A percentile compares a stretch with the other conserved stretches of the same genome.
Conservation (phyloP, 495 filamentous ascomycete species). For the Penicillium waksmanii region DNA sequence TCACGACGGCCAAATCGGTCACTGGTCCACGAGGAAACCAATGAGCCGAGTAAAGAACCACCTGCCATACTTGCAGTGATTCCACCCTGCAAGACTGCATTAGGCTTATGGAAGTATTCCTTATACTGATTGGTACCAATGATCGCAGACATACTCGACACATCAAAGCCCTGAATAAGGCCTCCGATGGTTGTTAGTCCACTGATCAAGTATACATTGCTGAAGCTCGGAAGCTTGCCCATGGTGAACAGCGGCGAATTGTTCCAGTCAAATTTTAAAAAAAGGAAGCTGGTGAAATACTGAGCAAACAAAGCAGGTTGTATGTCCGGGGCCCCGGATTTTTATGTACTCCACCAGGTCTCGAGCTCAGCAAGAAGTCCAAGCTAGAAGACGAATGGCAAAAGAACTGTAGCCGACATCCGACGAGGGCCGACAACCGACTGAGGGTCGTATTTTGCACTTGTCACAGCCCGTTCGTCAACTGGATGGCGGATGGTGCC, state of each 20-base stretch:
- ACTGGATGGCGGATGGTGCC: conserved; percentile 10
- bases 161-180: conserved; percentile 28
- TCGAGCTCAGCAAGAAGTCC: not conserved
- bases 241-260: conserved; percentile 5
- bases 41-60: conserved; percentile 22
- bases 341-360: conserved; percentile 25
- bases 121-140: conserved; percentile 30
- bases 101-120: conserved; percentile 20
- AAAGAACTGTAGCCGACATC: conserved; percentile 17
- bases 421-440: conserved; percentile 14
- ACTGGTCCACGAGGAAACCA: conserved; percentile 24
- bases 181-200: conserved; percentile 25
- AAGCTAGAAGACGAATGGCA: conserved; percentile 12
- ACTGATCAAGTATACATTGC: conserved; percentile 28
- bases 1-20: conserved; percentile 26
- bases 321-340: conserved; percentile 25
- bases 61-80: conserved; percentile 30
- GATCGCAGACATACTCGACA: conserved; percentile 29
- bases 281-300: not conserved
- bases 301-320: not conserved
- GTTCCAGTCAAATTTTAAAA: not conserved
- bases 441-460: not conserved
- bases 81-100: conserved; percentile 23
- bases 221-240: conserved; percentile 19
- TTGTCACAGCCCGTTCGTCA: conserved; percentile 14